phyloP scores from a whole-genome alignment of 2,329 filamentous ascomycete genomes.

The Plectosphaerella sp. region DNA sequence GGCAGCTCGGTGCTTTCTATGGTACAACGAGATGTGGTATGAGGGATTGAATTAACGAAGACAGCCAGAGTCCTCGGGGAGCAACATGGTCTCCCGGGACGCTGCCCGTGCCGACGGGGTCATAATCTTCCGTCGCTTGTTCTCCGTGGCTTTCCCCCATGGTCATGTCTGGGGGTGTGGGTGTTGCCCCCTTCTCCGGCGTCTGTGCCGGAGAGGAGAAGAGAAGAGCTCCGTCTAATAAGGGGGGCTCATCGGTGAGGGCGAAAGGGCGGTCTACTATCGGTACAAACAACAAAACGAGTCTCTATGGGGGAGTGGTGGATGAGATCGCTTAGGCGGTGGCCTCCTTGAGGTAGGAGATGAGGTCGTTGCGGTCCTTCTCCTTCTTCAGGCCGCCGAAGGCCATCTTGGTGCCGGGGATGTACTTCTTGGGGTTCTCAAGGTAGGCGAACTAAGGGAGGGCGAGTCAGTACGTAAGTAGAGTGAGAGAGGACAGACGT shows the following conservation, averaged over 20 bases:
- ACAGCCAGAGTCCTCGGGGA: background rate
- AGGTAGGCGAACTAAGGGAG: conserved; percentile 86
- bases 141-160: background rate
- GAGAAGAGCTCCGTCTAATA: background rate
- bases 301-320: background rate
- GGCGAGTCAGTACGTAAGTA: conserved; percentile 9
- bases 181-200: no score
- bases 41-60: background rate
- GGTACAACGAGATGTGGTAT: background rate
- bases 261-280: background rate
- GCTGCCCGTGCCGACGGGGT: background rate
- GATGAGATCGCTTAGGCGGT: conserved; percentile 54
- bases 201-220: no score
- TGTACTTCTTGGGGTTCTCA: conserved; percentile 99
- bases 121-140: background rate
- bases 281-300: conserved; percentile 5
- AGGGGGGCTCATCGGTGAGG: background rate
- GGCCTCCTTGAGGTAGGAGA: conserved; percentile 73
- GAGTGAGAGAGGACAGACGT: conserved; percentile 4
- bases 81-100: no score
- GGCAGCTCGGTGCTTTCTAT: background rate
- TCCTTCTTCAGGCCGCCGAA: conserved; percentile 99
- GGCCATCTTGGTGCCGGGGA: conserved; percentile 99
- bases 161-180: no score
- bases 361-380: conserved; percentile 98